A percentile compares a stretch with the other conserved stretches of the same genome.
Evolutionary conservation across 441 rosid species (phyloP).

Genomic region (Corymbia citriodora): DNA sequence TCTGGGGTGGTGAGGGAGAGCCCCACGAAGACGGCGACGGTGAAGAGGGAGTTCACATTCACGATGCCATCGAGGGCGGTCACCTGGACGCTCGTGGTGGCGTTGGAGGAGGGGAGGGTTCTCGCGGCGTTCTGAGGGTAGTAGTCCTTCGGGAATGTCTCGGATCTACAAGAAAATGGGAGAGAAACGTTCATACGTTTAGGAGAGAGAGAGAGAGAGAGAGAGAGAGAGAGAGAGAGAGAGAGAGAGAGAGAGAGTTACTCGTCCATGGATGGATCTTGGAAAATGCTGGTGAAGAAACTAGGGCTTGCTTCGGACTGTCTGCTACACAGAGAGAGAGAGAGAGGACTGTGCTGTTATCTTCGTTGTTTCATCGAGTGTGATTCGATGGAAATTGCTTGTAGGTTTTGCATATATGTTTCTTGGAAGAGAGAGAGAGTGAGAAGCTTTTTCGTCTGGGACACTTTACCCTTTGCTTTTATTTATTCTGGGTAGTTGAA

Average conservation of each 20-base stretch:
- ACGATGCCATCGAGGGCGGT: conserved; percentile 91
- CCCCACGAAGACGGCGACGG: conserved; percentile 90
- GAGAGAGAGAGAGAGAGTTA: neutral
- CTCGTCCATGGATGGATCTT: conserved; percentile 12
- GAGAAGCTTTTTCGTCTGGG: neutral
- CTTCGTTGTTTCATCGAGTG: neutral
- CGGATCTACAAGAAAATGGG: conserved; percentile 40
- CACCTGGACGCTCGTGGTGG: conserved; percentile 87
- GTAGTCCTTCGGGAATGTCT: conserved; percentile 34
- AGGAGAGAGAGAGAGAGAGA: neutral
- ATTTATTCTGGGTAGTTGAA: neutral
- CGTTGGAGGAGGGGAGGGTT: conserved; percentile 13
- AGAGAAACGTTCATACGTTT: neutral
- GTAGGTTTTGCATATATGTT: neutral
- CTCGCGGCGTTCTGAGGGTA: conserved; percentile 15
- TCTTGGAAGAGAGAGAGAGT: neutral
- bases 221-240: neutral
- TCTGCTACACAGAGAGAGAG: neutral
- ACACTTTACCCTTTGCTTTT: neutral
- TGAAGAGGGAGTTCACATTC: conserved; percentile 92
- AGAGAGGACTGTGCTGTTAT: neutral
- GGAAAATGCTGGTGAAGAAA: neutral
- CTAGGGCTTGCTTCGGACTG: neutral
- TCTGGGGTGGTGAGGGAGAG: conserved; percentile 73
- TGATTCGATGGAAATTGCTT: neutral